Base-by-base conservation (phyloP, 2,329 filamentous ascomycete species). In the Metarhizium humberi region DNA sequence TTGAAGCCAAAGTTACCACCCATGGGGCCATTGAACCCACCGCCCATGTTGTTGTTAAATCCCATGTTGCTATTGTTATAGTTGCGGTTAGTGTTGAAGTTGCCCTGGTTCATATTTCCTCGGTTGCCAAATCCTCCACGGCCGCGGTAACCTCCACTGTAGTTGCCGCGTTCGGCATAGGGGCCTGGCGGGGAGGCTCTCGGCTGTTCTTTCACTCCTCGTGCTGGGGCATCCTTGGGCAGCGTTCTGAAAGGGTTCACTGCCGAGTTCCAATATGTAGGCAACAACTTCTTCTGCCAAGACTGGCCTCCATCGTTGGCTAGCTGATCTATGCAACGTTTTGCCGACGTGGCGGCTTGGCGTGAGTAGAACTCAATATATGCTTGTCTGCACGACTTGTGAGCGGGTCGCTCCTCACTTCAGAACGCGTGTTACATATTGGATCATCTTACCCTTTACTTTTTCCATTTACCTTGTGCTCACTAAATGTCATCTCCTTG, bases 381-480 rank as follows among this genome's bases (percentile, higher is more conserved):
- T 5, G 87, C 90, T 79, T 86, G 82, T 8, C 83, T 85, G 59
- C 49, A 46, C 5, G 18, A 38, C 13, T 16, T 40, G 46, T 56
- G 4, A 48, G 45, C 45, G 7, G 7, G 45, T 14, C 18, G 20
- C 45, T 14, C 42, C 42, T 25, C 6, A 7, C n/a, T 20, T 50
- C 29, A 3, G 6, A 5, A 25, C 25, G 29, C 11, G 36, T 16
- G 32, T 49, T 8, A n/a, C 25, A 18, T 4, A 30, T 18, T 20
- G n/a, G 16, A 16, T 10, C 14, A 71, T 48, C 84, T 60, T 78
- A 95, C 92, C 94, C 92, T 76, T 97, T 96, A 73, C 90, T 96
- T 75, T 99, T 99, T 63, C 94, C 94, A 63, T 99, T 99, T 50
- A 97, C 92, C 69, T 99, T 99, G 73, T 97, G 94, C 70, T 99